Evolutionary conservation across 768 basidiomycete species (phyloP).

Genomic region (Boletus sensibilis): DNA sequence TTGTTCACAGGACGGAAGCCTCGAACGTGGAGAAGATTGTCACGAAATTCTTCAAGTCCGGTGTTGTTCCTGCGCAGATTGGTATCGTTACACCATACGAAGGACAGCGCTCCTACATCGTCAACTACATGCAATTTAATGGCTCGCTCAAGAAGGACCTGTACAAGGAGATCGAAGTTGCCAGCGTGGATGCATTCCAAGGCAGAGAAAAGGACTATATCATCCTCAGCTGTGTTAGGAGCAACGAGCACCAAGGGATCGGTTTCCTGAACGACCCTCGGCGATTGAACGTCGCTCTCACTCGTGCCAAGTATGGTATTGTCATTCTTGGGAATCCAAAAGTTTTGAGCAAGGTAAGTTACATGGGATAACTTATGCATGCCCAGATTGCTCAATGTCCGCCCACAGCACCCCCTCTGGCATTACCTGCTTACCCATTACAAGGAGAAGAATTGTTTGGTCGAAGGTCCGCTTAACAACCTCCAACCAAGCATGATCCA

Average conservation of each 20-base stretch:
- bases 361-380: slow-evolving; percentile 1
- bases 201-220: slow-evolving; percentile 99
- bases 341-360: slow-evolving; percentile 91
- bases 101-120: slow-evolving; percentile 96
- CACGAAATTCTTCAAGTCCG: slow-evolving; percentile 99
- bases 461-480: slow-evolving; percentile 96
- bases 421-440: slow-evolving; percentile 97
- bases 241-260: slow-evolving; percentile 99
- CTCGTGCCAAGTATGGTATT: slow-evolving; percentile 95
- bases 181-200: slow-evolving; percentile 98
- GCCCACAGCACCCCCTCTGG: slow-evolving; percentile 89
- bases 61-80: slow-evolving; percentile 92
- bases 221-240: slow-evolving; percentile 94
- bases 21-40: slow-evolving; percentile 99
- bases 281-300: slow-evolving; percentile 93
- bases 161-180: slow-evolving; percentile 99
- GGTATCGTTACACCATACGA: slow-evolving; percentile 99
- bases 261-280: slow-evolving; percentile 98
- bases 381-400: slow-evolving; percentile 10
- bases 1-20: slow-evolving; percentile 77
- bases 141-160: slow-evolving; percentile 99
- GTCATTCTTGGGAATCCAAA: slow-evolving; percentile 99
- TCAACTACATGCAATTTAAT: slow-evolving; percentile 99
- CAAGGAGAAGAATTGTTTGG: slow-evolving; percentile 91
- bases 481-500: slow-evolving; percentile 99